Evolutionary conservation across 805 yeast genomes (phyloP).

Genomic region (Lipomyces sp.): DNA sequence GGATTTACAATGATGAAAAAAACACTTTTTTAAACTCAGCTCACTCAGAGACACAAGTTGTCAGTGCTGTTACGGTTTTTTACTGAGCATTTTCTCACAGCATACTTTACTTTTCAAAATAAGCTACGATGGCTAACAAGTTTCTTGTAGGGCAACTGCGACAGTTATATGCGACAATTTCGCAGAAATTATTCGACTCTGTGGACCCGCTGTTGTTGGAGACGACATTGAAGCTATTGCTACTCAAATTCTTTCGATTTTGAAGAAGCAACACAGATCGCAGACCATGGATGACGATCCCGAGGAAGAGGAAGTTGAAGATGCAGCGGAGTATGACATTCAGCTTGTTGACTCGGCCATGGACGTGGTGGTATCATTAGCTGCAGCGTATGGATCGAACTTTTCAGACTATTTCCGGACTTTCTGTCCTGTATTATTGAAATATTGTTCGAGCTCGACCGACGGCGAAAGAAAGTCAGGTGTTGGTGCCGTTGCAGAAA

Average conservation of each 20-base stretch:
- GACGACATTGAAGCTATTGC: conserved; percentile 65
- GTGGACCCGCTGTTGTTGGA: conserved; percentile 68
- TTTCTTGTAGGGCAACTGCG: conserved; percentile 42
- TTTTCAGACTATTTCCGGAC: conserved; percentile 69
- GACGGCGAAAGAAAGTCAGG: conserved; percentile 76
- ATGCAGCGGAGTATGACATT: conserved; percentile 47
- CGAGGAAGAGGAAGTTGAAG: conserved; percentile 35
- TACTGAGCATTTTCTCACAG: not conserved
- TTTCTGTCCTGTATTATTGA: conserved; percentile 61
- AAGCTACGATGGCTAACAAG: not conserved
- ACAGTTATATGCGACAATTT: conserved; percentile 71
- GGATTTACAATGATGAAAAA: conserved; percentile 23
- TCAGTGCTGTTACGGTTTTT: conserved; percentile 23
- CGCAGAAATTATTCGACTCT: conserved; percentile 60
- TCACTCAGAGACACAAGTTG: conserved; percentile 32
- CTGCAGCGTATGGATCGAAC: conserved; percentile 73
- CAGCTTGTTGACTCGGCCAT: conserved; percentile 78
- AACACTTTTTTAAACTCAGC: conserved; percentile 26
- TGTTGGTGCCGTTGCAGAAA: conserved; percentile 88
- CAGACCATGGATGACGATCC: conserved; percentile 72
- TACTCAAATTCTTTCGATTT: conserved; percentile 62
- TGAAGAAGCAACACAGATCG: conserved; percentile 80
- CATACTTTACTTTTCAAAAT: not conserved
- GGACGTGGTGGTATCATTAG: conserved; percentile 76
- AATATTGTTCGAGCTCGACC: conserved; percentile 58